Evolutionary conservation across 306 rosid species (phyloP), one percentile per base, ranked within the genome.

Genomic region (Dicorynia guianensis): DNA sequence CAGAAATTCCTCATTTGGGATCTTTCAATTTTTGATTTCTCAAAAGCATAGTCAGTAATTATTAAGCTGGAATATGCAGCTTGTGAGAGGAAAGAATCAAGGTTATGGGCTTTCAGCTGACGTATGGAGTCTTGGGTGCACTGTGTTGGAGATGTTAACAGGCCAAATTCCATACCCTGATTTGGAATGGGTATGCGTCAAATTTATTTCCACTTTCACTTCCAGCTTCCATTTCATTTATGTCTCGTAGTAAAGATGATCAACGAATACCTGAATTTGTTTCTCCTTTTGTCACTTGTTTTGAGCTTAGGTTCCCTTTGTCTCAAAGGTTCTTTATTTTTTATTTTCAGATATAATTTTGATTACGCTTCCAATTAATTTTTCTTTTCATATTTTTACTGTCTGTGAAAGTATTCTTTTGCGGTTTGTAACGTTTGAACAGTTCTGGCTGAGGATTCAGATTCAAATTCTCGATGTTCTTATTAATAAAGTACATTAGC

Each of bases 111-210:
- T 85, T 65, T 84, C 93, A 9, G 93, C 93, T 48, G 93, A 88
- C 71, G 85, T 88, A 48, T 88, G 93, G 90, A 88, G 93, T 76
- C 88, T 88, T 69, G 93, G 93, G 53, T 88, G 93, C 68, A 88
- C 93, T 7, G 93, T 88, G n/a, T 79, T 88, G 80, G 88, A 88
- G 86, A 81, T 88, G 93, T 74, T 85, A 56, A 88, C 93, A 0
- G 65, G 79, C 14, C 56, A 54, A 67, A 15, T 83, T 63, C 93
- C 93, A 1, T 88, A 88, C 49, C 65, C 88, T 12, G 84, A 79
- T 33, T 40, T 83, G 8, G 93, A 83, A 69, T 7, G 49, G 70
- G 93, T 88, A 77, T 0, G 87, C 78, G 69, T 57, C 44, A 43
- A 20, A 34, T 25, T 47, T 19, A 11, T 55, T 17, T 30, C 57